These are phyloP conservation scores for Talaromyces nanjingensis DNA, from an alignment of 495 filamentous ascomycete genomes.

Conservation along the genomic window DNA sequence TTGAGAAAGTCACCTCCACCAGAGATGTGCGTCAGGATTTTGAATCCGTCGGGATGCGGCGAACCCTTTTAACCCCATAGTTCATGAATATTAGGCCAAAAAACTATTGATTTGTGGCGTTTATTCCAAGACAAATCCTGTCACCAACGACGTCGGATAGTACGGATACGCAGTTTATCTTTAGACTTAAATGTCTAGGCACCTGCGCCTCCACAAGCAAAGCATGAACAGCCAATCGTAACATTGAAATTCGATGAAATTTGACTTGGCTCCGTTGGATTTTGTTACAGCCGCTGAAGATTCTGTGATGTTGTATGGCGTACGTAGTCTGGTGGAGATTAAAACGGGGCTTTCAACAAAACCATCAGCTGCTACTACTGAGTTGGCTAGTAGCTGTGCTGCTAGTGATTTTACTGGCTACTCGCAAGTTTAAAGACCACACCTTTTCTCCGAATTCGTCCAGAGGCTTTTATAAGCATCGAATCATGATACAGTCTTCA, in stretches of 20 bases:
- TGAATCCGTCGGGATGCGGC: background rate
- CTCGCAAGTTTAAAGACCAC: background rate
- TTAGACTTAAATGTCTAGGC: background rate
- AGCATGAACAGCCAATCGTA: background rate
- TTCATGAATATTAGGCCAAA: background rate
- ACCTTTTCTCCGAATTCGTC: background rate
- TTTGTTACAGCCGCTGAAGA: background rate
- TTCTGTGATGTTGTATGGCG: background rate
- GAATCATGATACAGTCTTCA: background rate
- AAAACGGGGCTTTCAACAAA: background rate
- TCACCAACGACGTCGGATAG: background rate
- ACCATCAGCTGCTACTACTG: background rate
- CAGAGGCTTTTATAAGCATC: background rate
- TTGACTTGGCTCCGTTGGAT: background rate
- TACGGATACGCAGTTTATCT: background rate
- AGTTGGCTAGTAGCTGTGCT: background rate
- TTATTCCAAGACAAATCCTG: background rate
- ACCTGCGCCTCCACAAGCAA: background rate
- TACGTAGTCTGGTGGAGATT: background rate
- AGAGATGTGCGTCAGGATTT: background rate
- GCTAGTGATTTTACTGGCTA: background rate
- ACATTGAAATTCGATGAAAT: background rate
- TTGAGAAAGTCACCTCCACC: background rate
- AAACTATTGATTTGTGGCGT: background rate
- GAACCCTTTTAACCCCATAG: background rate